Base-by-base conservation (phyloP, 2,329 filamentous ascomycete genomes). In the Neoscytalidium dimidiatum region DNA sequence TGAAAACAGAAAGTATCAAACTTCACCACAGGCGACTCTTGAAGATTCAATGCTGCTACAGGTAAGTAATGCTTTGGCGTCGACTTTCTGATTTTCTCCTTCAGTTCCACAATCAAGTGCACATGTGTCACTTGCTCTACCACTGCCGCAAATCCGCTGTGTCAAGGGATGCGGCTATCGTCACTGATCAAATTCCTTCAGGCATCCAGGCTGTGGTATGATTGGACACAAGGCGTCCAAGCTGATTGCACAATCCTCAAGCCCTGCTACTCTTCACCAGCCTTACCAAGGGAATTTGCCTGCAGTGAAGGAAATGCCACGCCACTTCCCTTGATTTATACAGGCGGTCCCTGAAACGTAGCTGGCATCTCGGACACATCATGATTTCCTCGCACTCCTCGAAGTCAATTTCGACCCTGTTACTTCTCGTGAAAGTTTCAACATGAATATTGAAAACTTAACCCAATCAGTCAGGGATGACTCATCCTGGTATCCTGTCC, bases 401-500 rank as follows among this genome's bases (percentile, higher is more conserved):
- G n/a, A 17, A 5, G 4, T 17, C 38, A 9, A 17, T 17, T 9
- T 41, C 38, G 13, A 5, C 11, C 13, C 38, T 14, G 4, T 5
- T 17, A 17, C 13, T 17, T 41, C 38, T 5, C 38, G 7, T 17
- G 4, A 11, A 17, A 17, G 14, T 14, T 41, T 41, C n/a, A 11
- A 4, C 38, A 41, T 13, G 38, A 41, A 41, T 41, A 41, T 41
- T n/a, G n/a, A n/a, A 17, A 41, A 41, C 38, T 11, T 11, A 14
- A 14, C 33, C 8, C 33, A 7, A 2, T 35, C 33, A 9, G 33
- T 14, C 33, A 33, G 11, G n/a, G 38, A 17, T 17, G 38, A 17
- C 13, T 41, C 38, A 9, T 14, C n/a, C 11, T 11, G 4, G 5
- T 17, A 41, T 17, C 38, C 38, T 11, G 35, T 77, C 4, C 66